Percentiles rank a stretch among this genome's conserved stretches.
Evolutionary conservation across 768 basidiomycete species (phyloP).

Genomic region (Lyophyllum shimeji): DNA sequence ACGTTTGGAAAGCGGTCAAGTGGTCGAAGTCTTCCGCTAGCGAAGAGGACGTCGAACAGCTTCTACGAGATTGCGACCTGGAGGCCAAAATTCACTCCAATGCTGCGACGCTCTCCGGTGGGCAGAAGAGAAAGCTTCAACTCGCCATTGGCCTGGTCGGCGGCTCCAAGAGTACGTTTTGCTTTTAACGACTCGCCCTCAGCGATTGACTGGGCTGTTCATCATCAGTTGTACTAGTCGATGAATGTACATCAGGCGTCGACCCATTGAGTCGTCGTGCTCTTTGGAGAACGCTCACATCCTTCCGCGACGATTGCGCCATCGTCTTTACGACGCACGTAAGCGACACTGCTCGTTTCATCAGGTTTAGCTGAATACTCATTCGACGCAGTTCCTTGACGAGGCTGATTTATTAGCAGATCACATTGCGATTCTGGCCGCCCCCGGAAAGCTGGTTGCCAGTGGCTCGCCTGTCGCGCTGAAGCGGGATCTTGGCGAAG

Average conservation of each 20-base stretch:
- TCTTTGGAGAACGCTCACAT: constrained; percentile 72
- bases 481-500: constrained; percentile 69
- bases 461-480: constrained; percentile 73
- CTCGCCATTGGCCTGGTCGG: constrained; percentile 79
- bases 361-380: not conserved
- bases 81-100: constrained; percentile 67
- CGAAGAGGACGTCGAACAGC: constrained; percentile 60
- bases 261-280: constrained; percentile 79
- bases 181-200: not conserved
- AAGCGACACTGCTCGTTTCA: constrained; percentile 19
- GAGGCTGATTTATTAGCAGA: constrained; percentile 81
- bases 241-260: constrained; percentile 78
- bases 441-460: constrained; percentile 74
- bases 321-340: constrained; percentile 83
- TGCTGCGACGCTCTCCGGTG: constrained; percentile 68
- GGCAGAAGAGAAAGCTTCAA: constrained; percentile 82
- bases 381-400: constrained; percentile 57
- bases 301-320: constrained; percentile 62
- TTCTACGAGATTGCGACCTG: constrained; percentile 72
- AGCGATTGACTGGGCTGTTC: not conserved
- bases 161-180: constrained; percentile 61
- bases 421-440: constrained; percentile 70
- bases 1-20: constrained; percentile 74
- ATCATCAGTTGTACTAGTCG: constrained; percentile 50
- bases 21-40: constrained; percentile 43